These are phyloP conservation scores for Cystoisospora suis DNA, from an alignment of 169 alveolate species.

Conservation along the genomic window DNA sequence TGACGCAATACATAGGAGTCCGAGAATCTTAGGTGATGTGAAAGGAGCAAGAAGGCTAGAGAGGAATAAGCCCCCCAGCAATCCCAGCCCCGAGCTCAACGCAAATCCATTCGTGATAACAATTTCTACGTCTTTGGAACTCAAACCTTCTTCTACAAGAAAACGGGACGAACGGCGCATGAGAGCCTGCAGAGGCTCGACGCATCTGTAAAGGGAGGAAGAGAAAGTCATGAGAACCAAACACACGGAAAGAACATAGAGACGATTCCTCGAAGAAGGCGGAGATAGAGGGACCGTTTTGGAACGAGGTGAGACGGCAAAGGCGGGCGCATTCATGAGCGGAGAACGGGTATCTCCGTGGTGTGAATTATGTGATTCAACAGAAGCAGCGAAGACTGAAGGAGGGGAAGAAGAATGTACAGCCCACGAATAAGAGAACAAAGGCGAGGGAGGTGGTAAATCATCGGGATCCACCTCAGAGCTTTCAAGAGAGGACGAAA, in stretches of 20 bases:
- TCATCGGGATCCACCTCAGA: too few relatives aligned
- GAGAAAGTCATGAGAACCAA: background rate
- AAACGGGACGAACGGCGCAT: background rate
- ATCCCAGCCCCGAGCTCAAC: background rate
- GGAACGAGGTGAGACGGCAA: too few relatives aligned
- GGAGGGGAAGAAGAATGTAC: too few relatives aligned
- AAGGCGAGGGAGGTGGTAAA: too few relatives aligned
- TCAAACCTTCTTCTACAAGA: background rate
- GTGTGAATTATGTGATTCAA: too few relatives aligned
- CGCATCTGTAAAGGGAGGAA: background rate
- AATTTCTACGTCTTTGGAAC: background rate
- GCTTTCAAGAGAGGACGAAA: too few relatives aligned
- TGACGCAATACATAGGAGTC: conserved; percentile 1
- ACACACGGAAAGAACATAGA: background rate
- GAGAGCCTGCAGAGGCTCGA: conserved; percentile 13
- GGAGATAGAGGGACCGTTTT: too few relatives aligned
- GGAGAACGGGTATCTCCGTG: too few relatives aligned
- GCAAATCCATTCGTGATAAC: background rate
- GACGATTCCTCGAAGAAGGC: too few relatives aligned
- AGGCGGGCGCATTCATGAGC: too few relatives aligned
- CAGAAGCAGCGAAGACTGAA: too few relatives aligned
- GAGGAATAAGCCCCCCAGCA: conserved; percentile 8
- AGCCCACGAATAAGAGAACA: too few relatives aligned
- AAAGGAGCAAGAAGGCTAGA: background rate
- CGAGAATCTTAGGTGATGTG: conserved; percentile 8